Percentiles rank a stretch among this genome's conserved stretches.
Evolutionary conservation across 2,329 filamentous ascomycete species (phyloP).

Genomic region (Aspergillus ochraceoroseus): DNA sequence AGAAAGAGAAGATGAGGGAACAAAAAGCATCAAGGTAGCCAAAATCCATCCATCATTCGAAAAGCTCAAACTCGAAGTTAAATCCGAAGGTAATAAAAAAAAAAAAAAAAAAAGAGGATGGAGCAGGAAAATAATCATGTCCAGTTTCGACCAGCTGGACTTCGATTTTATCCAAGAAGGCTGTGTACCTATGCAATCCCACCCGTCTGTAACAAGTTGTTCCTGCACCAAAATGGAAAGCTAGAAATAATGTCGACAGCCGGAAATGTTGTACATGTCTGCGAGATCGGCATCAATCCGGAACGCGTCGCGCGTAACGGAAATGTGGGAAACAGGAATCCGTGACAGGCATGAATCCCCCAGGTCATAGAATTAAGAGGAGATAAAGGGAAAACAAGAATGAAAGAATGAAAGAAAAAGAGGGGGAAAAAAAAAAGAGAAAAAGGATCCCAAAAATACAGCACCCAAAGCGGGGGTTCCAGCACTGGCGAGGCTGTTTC

Average conservation of each 20-base stretch:
- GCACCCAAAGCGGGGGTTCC: conserved; percentile 3
- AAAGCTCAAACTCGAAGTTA: no score
- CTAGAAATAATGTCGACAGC: conserved; percentile 18
- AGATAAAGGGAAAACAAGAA: conserved; percentile 1
- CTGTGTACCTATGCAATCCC: conserved; percentile 6
- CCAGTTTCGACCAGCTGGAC: background rate
- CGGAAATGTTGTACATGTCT: conserved; percentile 23
- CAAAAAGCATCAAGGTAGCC: conserved; percentile 1
- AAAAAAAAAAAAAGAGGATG: background rate
- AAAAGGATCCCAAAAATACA: conserved; percentile 8
- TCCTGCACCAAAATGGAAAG: conserved; percentile 7
- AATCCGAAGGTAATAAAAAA: no score
- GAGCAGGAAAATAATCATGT: conserved; percentile 1
- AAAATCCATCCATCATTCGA: no score
- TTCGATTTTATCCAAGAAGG: background rate
- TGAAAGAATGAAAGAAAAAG: conserved; percentile 7
- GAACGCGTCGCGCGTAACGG: conserved; percentile 18
- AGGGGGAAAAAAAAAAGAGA: conserved; percentile 10
- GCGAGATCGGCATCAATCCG: conserved; percentile 24
- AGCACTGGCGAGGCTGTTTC: conserved; percentile 1
- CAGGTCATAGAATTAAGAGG: background rate
- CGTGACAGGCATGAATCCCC: background rate
- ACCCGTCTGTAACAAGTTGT: conserved; percentile 6
- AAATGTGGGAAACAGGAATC: conserved; percentile 5
- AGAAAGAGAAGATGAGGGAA: background rate